Conservation (phyloP, 73 alveolate genomes). For the Paramecium sonneborni region DNA sequence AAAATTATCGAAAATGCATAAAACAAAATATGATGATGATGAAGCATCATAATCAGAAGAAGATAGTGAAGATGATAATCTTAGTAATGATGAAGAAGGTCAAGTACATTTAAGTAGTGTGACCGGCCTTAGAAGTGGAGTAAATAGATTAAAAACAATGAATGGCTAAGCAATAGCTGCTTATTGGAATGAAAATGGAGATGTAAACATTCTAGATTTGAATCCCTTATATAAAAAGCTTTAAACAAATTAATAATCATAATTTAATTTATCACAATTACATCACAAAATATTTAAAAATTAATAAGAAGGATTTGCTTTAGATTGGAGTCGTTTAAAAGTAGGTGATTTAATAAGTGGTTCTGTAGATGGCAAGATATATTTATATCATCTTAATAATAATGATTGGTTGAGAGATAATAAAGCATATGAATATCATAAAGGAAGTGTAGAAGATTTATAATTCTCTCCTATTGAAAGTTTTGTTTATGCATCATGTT, state of each 20-base stretch:
- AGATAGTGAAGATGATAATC: slow-evolving; percentile 46
- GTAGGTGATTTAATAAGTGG: slow-evolving; percentile 79
- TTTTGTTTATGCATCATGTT: slow-evolving; percentile 79
- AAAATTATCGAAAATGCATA: slow-evolving; percentile 81
- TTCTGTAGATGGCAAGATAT: slow-evolving; percentile 76
- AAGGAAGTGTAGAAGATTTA: slow-evolving; percentile 82
- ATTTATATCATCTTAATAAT: slow-evolving; percentile 69
- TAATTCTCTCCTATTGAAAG: slow-evolving; percentile 85
- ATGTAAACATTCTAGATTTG: slow-evolving; percentile 78
- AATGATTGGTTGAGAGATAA: slow-evolving; percentile 72
- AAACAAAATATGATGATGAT: slow-evolving; percentile 89
- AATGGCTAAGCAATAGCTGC: slow-evolving; percentile 80
- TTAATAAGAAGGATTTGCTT: slow-evolving; percentile 78
- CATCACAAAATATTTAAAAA: slow-evolving; percentile 42
- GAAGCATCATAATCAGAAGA: slow-evolving; percentile 55
- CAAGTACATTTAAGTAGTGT: slow-evolving; percentile 76
- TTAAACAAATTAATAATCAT: background rate
- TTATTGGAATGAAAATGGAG: slow-evolving; percentile 80
- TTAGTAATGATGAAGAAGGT: slow-evolving; percentile 81
- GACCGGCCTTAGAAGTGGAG: slow-evolving; percentile 71
- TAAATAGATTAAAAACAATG: slow-evolving; percentile 84
- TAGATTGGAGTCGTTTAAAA: slow-evolving; percentile 82
- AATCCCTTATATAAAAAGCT: slow-evolving; percentile 71
- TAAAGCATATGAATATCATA: slow-evolving; percentile 66
- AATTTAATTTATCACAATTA: slow-evolving; percentile 25